These are phyloP conservation scores for Moringa oleifera DNA, from an alignment of 345 rosid species.

Conservation along the genomic window DNA sequence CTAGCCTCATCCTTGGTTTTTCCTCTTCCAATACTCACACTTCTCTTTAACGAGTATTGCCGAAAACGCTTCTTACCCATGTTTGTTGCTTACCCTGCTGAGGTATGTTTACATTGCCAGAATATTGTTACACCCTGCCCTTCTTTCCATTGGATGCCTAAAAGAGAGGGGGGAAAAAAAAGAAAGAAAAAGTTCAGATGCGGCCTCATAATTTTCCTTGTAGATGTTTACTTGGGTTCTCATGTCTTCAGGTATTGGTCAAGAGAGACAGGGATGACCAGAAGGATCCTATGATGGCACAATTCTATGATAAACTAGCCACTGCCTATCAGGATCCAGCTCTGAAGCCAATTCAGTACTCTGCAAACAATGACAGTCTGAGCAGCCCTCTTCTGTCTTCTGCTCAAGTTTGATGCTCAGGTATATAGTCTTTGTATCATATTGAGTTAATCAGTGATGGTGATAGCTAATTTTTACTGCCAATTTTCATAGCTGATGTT, in stretches of 20 bases:
- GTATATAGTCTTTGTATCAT: conserved; percentile 12
- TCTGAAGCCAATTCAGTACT: conserved; percentile 49
- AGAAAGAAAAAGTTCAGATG: neutral
- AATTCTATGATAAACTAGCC: conserved; percentile 49
- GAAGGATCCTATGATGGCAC: conserved; percentile 46
- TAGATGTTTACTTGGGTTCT: conserved; percentile 8
- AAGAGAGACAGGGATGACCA: conserved; percentile 69
- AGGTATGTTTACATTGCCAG: conserved; percentile 37
- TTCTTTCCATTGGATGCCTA: neutral
- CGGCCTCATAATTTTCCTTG: conserved; percentile 1
- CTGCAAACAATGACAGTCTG: conserved; percentile 47
- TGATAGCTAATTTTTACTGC: neutral
- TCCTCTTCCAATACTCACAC: conserved; percentile 81
- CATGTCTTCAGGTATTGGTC: conserved; percentile 48
- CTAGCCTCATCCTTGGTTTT: conserved; percentile 56
- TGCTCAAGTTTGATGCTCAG: conserved; percentile 28
- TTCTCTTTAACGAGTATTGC: conserved; percentile 94
- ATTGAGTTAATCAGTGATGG: neutral
- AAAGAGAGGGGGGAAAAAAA: neutral
- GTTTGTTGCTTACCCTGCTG: conserved; percentile 74
- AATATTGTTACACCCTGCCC: neutral
- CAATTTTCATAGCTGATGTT: neutral
- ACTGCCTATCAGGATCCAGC: conserved; percentile 84
- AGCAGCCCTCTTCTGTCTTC: conserved; percentile 63
- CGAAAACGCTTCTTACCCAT: conserved; percentile 89